Percentiles rank a stretch among this genome's conserved stretches.
phyloP scores from a whole-genome alignment of 805 yeast species.

The Metschnikowia borealis region DNA sequence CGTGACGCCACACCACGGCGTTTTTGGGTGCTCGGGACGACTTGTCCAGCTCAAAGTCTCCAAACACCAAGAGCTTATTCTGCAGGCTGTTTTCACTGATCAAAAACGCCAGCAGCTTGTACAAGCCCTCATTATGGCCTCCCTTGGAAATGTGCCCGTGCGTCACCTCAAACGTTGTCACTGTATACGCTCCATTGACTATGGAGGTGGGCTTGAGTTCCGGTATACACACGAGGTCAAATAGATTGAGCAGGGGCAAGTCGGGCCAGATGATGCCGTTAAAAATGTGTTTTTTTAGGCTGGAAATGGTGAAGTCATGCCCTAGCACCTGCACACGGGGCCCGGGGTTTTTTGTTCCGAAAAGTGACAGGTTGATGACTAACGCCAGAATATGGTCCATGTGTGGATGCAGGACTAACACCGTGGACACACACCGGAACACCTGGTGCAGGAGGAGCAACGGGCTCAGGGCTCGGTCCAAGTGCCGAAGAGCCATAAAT shows the following conservation, averaged over 20 bases:
- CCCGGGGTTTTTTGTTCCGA: constrained; percentile 24
- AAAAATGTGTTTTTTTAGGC: constrained; percentile 55
- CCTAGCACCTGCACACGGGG: constrained; percentile 37
- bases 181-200: constrained; percentile 18
- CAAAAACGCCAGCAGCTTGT: constrained; percentile 59
- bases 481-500: constrained; percentile 16
- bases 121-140: constrained; percentile 14
- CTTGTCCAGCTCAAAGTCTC: constrained; percentile 76
- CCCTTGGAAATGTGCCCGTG: constrained; percentile 26
- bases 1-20: constrained; percentile 50
- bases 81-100: constrained; percentile 34
- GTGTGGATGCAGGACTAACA: constrained; percentile 74
- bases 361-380: constrained; percentile 62
- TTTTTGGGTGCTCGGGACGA: constrained; percentile 39
- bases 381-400: constrained; percentile 74
- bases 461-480: neutral
- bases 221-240: constrained; percentile 19
- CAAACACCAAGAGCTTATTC: constrained; percentile 58
- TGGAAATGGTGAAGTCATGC: constrained; percentile 45
- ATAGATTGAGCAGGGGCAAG: constrained; percentile 33
- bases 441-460: constrained; percentile 12
- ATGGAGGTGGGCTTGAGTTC: constrained; percentile 13
- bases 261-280: constrained; percentile 84
- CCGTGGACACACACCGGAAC: constrained; percentile 27
- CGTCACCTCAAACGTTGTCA: constrained; percentile 30